Evolutionary conservation across 75 land plant species (phyloP), one percentile per base, ranked within the genome.

Genomic region (Larix kaempferi): DNA sequence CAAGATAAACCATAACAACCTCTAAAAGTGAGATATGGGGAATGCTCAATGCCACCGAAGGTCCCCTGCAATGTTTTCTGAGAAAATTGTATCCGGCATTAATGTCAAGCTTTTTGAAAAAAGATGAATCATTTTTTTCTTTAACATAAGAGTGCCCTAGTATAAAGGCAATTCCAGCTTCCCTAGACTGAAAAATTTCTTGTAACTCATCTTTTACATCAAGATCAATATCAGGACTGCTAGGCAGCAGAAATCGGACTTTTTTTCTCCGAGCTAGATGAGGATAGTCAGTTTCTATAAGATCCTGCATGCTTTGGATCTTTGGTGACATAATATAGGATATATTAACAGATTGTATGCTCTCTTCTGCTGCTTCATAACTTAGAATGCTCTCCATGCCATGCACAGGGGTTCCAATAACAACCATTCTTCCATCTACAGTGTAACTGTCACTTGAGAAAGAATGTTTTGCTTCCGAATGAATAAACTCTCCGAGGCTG

Each of bases 1-100:
- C 87, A 75, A 76, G 75, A 73, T 86, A 88, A 25, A 83, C 65
- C 90, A 88, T 88, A 7, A 88, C 90, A 22, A 88, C 90, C n/a
- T 88, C 85, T 60, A 88, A 74, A 11, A 81, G 84, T 13, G 89
- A 78, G 8, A 65, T 80, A 77, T 86, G 90, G 33, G 90, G 90
- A 35, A 88, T 78, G 60, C 82, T 69, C 10, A 88, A 73, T 6
- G 90, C 82, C 61, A 77, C 71, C 5, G 83, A 33, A 29, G 90
- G 88, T 6, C 80, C 80, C 44, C 90, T 76, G 69, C 82, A 84
- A 55, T 88, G 86, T 59, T 77, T 86, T 64, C 85, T 86, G 39
- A 88, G 76, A 64, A 88, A 88, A 61, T 83, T 84, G 78, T 87
- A 88, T 6, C 56, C 81, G 19, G 76, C 33, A 75, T 86, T 56